Evolutionary conservation across 1,284 basidiomycete genomes (phyloP), one percentile per base, ranked within the genome.

Genomic region (Leccinum variabile): DNA sequence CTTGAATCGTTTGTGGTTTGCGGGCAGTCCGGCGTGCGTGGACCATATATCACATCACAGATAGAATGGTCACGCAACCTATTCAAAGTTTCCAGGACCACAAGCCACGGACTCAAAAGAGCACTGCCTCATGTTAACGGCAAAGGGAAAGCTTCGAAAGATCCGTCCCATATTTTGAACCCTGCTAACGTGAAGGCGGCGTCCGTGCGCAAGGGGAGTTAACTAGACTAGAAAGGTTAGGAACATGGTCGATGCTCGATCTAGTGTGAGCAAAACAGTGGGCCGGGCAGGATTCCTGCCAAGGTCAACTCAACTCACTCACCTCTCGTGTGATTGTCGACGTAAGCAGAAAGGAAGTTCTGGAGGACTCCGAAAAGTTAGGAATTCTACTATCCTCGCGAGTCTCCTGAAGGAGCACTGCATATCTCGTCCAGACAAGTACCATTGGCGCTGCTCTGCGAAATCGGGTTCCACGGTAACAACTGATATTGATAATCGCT

Each of bases 171-270:
- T 28, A 2, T 44, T 56, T 49, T 61, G 59, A 54, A 35, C 58
- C 33, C 13, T 60, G 65, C 53, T 61, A 59, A 74, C 63, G 62
- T 71, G 68, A 68, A 41, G 50, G 59, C 57, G 61, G 56, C 61
- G 53, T 60, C 32, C 57, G 28, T 59, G 55, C 54, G 57, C 54
- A 33, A 10, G 30, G 35, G 13, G 44, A 11, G 41, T 56, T 46
- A 62, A 25, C 28, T 37, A 9, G 46, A 28, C 33, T 25, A 41
- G 49, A 54, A 59, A 54, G 54, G 28, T 54, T 57, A 69, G 65
- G 60, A 54, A 63, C 63, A 30, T 16, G 6, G 56, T 59, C 58
- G 54, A 64, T 37, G 37, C 37, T 37, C 50, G 44, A 54, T 55
- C 57, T 57, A 7, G 44, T 57, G 41, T 39, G 54, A 56, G 44